These are phyloP conservation scores for Heterobasidion irregulare DNA, from an alignment of 1,284 basidiomycete genomes.

Conservation along the genomic window DNA sequence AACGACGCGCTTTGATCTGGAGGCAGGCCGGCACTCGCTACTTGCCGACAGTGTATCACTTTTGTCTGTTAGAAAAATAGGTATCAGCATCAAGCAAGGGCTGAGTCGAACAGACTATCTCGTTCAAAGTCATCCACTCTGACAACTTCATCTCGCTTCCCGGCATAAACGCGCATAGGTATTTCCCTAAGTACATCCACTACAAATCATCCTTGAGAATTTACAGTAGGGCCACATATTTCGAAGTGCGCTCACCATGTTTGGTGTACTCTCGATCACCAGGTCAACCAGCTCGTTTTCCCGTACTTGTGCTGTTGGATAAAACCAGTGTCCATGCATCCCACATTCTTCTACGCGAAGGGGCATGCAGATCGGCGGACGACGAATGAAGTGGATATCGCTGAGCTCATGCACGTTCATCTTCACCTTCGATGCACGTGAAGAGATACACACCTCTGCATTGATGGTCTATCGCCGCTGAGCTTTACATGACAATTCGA, in stretches of 20 bases:
- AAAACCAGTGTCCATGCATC: constrained; percentile 21
- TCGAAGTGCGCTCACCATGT: constrained; percentile 9
- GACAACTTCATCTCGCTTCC: constrained; percentile 19
- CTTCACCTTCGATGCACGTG: not conserved
- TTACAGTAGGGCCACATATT: not conserved
- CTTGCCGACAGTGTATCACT: constrained; percentile 15
- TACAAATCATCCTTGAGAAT: constrained; percentile 1
- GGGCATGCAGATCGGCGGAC: constrained; percentile 18
- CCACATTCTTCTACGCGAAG: constrained; percentile 13
- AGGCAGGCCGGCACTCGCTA: constrained; percentile 10
- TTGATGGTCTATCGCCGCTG: not conserved
- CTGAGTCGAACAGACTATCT: constrained; percentile 11
- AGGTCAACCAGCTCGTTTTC: constrained; percentile 14
- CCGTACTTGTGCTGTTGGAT: constrained; percentile 8
- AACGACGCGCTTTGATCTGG: constrained; percentile 7
- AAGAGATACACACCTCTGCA: not conserved
- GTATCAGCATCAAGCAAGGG: not conserved
- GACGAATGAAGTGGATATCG: constrained; percentile 13
- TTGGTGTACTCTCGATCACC: constrained; percentile 14
- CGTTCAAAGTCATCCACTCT: constrained; percentile 21
- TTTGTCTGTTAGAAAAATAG: constrained; percentile 13
- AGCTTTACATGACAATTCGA: too few species aligned
- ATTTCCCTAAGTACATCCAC: constrained; percentile 22
- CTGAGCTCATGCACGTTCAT: not conserved
- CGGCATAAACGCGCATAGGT: constrained; percentile 11